Base-by-base conservation (phyloP, 2,329 filamentous ascomycete species). In the Colletotrichum truncatum region DNA sequence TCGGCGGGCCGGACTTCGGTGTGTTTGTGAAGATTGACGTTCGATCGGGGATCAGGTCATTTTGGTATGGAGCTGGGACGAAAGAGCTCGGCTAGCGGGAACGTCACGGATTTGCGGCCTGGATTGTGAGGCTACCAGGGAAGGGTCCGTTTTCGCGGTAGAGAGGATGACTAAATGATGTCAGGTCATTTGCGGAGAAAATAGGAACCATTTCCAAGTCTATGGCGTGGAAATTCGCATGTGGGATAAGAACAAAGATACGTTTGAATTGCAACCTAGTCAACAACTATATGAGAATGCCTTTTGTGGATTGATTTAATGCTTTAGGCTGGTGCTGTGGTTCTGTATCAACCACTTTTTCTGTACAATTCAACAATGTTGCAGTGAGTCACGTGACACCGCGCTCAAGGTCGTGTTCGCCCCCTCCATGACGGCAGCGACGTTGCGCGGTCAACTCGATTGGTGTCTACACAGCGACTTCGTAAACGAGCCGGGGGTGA, bases 1-100 rank as follows among this genome's bases (percentile, higher is more conserved):
- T 68, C 64, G 63, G 59, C 49, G 49, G 43, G 49, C 34, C 36
- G 60, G 34, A 32, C 11, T 46, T 55, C 30, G 51, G n/a, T 34
- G 46, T 43, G 21, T 48, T 67, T 49, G 64, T 65, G 53, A 64
- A 36, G 58, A 32, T 57, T 43, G 49, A 21, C 16, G 56, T n/a
- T n/a, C n/a, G n/a, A n/a, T 63, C 57, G 64, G 64, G 66, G 58
- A 66, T 72, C 68, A 72, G 70, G 70, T 69, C 68, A 72, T 71
- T 67, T 62, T 55, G 30, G 30, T 60, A 61, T 48, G 49, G 58
- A 39, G 58, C 18, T 43, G 41, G 28, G n/a, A n/a, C n/a, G n/a
- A 57, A 43, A 21, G 67, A 69, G 60, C 58, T 69, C 67, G 66
- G 64, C 36, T 69, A 67, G 54, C 41, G 39, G 62, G 59, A 45